Conservation (phyloP, 768 basidiomycete genomes). For the Mycena floridula region DNA sequence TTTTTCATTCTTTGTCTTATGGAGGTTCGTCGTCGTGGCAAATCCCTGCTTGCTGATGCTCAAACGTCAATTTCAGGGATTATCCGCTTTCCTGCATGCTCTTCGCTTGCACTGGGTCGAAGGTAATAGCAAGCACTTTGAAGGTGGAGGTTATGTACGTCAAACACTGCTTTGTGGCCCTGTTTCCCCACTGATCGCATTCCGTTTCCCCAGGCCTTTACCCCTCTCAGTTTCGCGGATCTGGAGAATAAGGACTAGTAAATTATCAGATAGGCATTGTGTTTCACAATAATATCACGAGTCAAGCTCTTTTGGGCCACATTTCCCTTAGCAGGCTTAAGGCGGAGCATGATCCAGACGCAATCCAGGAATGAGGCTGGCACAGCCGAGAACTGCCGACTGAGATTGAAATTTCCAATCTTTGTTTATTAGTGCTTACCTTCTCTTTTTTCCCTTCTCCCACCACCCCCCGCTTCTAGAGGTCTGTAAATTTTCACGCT, state of each 20-base stretch:
- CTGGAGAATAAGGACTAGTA: conserved; percentile 33
- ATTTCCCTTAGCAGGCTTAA: too few species aligned
- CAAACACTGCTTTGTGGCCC: conserved; percentile 2
- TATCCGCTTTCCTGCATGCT: conserved; percentile 95
- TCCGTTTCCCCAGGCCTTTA: conserved; percentile 39
- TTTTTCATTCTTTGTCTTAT: conserved; percentile 83
- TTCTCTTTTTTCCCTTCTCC: background rate
- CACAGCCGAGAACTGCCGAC: too few species aligned
- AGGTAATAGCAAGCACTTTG: conserved; percentile 94
- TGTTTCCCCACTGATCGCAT: too few species aligned
- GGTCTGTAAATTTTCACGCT: background rate
- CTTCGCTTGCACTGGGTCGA: conserved; percentile 98
- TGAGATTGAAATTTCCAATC: background rate
- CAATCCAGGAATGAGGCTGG: too few species aligned
- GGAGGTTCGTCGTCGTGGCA: conserved; percentile 61
- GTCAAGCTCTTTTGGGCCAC: too few species aligned
- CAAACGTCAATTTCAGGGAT: conserved; percentile 47
- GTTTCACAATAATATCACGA: too few species aligned
- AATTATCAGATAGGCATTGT: too few species aligned
- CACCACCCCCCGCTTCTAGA: background rate
- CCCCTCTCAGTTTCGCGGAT: conserved; percentile 40
- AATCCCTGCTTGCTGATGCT: conserved; percentile 2
- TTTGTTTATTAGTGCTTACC: background rate
- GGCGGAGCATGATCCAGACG: too few species aligned
- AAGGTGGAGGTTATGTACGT: conserved; percentile 85